A percentile compares a stretch with the other conserved stretches of the same genome.
These are phyloP conservation scores for Lachancea sp. DNA, from an alignment of 805 yeast species.

Conservation along the genomic window DNA sequence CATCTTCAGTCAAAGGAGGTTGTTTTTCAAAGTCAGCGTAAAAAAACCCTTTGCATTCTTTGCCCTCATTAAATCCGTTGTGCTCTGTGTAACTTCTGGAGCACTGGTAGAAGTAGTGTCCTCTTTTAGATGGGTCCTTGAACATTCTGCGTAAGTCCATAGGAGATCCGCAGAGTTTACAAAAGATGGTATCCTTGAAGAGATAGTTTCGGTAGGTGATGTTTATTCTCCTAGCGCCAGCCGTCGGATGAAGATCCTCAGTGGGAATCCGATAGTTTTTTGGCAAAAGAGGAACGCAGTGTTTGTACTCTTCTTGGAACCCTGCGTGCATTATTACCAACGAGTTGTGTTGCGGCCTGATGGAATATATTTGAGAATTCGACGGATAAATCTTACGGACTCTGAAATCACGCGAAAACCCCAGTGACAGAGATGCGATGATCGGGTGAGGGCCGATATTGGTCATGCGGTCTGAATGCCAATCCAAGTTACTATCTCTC, in stretches of 20 bases:
- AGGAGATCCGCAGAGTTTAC: conserved; percentile 36
- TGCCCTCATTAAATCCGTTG: conserved; percentile 10
- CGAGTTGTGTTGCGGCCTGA: conserved; percentile 64
- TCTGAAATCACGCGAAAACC: conserved; percentile 63
- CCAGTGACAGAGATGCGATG: conserved; percentile 63
- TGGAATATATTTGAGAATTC: conserved; percentile 26
- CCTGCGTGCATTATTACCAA: conserved; percentile 70
- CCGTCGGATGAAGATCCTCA: conserved; percentile 40
- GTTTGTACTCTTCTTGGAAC: conserved; percentile 70
- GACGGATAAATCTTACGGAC: conserved; percentile 39
- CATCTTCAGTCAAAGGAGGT: conserved; percentile 31
- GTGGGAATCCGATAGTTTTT: conserved; percentile 31
- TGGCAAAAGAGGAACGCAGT: conserved; percentile 41
- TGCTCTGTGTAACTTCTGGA: conserved; percentile 37
- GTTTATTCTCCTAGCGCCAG: conserved; percentile 51
- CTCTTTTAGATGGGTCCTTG: conserved; percentile 41
- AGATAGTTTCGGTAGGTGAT: conserved; percentile 59
- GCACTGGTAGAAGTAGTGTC: conserved; percentile 66
- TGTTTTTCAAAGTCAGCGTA: conserved; percentile 43
- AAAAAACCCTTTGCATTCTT: conserved; percentile 43
- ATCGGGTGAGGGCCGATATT: conserved; percentile 65
- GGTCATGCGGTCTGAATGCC: conserved; percentile 72
- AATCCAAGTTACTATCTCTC: conserved; percentile 50
- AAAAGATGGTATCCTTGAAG: conserved; percentile 36
- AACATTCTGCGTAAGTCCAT: conserved; percentile 52